Evolutionary conservation across 345 rosid species (phyloP), one percentile per base, ranked within the genome.

Genomic region (Salix arbutifolia): DNA sequence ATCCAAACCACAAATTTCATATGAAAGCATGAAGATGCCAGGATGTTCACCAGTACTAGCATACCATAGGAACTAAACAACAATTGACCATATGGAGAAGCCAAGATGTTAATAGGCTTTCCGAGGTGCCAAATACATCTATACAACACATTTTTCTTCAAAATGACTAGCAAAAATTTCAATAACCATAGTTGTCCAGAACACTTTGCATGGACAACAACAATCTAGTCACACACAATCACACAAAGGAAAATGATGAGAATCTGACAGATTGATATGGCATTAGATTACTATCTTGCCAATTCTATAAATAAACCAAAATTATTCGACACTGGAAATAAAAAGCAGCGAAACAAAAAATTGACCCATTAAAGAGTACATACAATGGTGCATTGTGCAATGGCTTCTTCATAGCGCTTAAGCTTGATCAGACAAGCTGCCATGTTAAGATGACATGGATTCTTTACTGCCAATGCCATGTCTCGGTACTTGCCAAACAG

Each of bases 381-480:
- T 84, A 95, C 99, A 67, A 89, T 77, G 83, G 85, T 85, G 85
- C 99, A 95, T 62, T 93, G 98, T 48, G 86, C 94, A 25, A 91
- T 88, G 75, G 98, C 99, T 85, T 95, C 99, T 21, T 90, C 92
- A 42, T 82, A 86, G 67, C 89, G 92, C 82, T 86, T 89, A 53
- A 91, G 91, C 89, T 95, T 95, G 82, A 93, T 91, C 53, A 93
- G 78, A 84, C 96, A 93, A 40, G 97, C 98, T 35, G 99, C 97
- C 81, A 85, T 91, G 85, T 95, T 95, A 68, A 93, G 88, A 82
- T 95, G 99, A 80, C 96, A 96, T 73, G 99, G 99, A 85, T 93
- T 93, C 83, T 95, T 95, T 35, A 95, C 99, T 38, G 99, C 98
- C 83, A 93, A 84, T 67, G 99, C 99, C 98, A 93, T 93, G 83